phyloP scores from a whole-genome alignment of 768 basidiomycete genomes.

The Hemileccinum impolitum region DNA sequence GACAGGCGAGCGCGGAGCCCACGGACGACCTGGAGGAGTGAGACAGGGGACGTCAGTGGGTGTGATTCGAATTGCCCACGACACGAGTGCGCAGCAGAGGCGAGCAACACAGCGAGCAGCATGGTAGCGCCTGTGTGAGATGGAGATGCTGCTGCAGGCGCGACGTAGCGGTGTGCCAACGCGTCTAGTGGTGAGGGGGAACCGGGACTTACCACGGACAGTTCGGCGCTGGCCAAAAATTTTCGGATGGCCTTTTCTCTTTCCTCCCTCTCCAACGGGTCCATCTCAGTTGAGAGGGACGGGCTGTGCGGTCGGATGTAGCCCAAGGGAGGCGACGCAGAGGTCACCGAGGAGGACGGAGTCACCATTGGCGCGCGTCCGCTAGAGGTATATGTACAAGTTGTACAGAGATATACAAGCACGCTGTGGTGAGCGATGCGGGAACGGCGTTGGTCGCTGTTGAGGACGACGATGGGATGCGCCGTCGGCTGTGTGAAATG shows the following conservation, averaged over 20 bases:
- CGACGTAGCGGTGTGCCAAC: slow-evolving; percentile 34
- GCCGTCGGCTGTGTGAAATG: slow-evolving; percentile 38
- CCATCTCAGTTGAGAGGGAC: slow-evolving; percentile 40
- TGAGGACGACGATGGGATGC: slow-evolving; percentile 30
- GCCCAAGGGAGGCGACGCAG: slow-evolving; percentile 71
- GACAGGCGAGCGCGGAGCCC: slow-evolving; percentile 76
- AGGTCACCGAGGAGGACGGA: slow-evolving; percentile 78
- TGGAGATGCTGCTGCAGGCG: slow-evolving; percentile 14
- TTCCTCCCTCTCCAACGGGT: slow-evolving; percentile 50
- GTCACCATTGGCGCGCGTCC: slow-evolving; percentile 60
- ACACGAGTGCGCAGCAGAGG: slow-evolving; percentile 5
- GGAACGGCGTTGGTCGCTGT: slow-evolving; percentile 25
- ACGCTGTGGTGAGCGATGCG: slow-evolving; percentile 8
- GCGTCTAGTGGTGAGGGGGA: slow-evolving; percentile 41
- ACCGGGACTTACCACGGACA: slow-evolving; percentile 66
- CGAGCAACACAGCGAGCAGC: slow-evolving; percentile 1
- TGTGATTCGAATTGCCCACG: slow-evolving; percentile 7
- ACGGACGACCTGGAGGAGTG: slow-evolving; percentile 64
- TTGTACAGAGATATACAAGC: slow-evolving; percentile 16
- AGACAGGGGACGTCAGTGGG: slow-evolving; percentile 30
- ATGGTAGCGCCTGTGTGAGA: slow-evolving; percentile 3
- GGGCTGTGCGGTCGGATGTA: slow-evolving; percentile 49
- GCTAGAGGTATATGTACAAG: slow-evolving; percentile 16
- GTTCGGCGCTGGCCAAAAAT: slow-evolving; percentile 74
- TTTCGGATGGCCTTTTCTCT: slow-evolving; percentile 69